Evolutionary conservation across 2,329 filamentous ascomycete species (phyloP).

Genomic region (Thielaviopsis populi): DNA sequence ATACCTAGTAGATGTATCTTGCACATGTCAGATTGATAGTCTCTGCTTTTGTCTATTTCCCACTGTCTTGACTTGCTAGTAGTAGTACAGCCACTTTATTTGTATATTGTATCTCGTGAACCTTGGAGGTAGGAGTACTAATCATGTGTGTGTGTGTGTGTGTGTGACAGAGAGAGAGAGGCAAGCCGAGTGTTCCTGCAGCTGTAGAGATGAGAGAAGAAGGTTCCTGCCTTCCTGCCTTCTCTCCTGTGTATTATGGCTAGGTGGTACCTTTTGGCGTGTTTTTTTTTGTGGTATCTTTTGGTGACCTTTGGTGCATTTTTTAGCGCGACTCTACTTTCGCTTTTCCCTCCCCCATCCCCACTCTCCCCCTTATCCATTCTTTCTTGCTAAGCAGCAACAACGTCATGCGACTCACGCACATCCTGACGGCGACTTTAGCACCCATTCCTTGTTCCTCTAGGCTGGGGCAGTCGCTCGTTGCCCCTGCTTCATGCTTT

Average conservation of each 20-base stretch:
- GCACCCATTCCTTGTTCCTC: not conserved
- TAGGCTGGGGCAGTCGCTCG: not conserved
- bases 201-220: not conserved
- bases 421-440: not conserved
- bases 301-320: not conserved
- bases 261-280: not conserved
- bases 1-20: no score
- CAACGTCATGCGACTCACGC: not conserved
- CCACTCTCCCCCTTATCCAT: not conserved
- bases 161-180: not conserved
- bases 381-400: slow-evolving; percentile 6
- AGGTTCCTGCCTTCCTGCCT: not conserved
- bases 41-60: no score
- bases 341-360: not conserved
- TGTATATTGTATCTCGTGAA: no score
- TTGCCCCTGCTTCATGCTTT: not conserved
- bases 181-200: not conserved
- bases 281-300: not conserved
- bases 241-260: not conserved
- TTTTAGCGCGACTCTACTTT: not conserved
- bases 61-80: no score
- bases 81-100: no score
- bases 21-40: no score
- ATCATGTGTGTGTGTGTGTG: not conserved
- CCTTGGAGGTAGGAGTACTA: no score